phyloP scores from a whole-genome alignment of 177 flowering plant species.

The Vitis hybrid region DNA sequence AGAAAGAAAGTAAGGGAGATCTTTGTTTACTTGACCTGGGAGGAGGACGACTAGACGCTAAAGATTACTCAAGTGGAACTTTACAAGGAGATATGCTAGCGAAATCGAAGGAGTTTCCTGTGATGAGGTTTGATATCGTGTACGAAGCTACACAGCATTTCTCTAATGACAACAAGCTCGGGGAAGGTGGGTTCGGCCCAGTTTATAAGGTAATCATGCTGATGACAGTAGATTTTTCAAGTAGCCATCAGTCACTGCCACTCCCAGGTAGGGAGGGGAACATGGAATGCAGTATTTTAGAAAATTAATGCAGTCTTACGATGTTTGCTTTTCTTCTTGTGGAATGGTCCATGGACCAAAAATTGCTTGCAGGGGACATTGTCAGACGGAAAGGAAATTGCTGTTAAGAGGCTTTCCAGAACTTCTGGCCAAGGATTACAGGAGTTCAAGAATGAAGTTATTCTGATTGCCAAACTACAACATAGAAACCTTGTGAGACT shows the following conservation, averaged over 20 bases:
- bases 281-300: not conserved
- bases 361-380: conserved; percentile 26
- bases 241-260: not conserved
- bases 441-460: conserved; percentile 1
- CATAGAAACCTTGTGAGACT: conserved; percentile 25
- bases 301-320: not conserved
- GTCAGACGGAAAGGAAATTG: conserved; percentile 24
- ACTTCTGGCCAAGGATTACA: conserved; percentile 23
- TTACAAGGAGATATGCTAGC: not conserved
- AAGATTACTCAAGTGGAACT: not conserved
- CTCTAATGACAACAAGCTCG: conserved; percentile 9
- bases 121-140: not conserved
- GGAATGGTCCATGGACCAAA: not conserved
- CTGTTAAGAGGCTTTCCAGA: conserved; percentile 35
- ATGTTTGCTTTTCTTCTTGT: no score
- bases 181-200: conserved; percentile 28
- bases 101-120: not conserved
- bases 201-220: conserved; percentile 25
- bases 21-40: not conserved
- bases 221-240: not conserved
- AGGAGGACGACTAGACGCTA: not conserved
- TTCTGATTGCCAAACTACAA: not conserved
- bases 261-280: no score
- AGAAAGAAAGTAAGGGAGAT: not conserved
- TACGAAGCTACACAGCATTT: conserved; percentile 6